These are phyloP conservation scores for Fraxinus cuspidata DNA, from an alignment of 257 asterid genomes.

Conservation along the genomic window DNA sequence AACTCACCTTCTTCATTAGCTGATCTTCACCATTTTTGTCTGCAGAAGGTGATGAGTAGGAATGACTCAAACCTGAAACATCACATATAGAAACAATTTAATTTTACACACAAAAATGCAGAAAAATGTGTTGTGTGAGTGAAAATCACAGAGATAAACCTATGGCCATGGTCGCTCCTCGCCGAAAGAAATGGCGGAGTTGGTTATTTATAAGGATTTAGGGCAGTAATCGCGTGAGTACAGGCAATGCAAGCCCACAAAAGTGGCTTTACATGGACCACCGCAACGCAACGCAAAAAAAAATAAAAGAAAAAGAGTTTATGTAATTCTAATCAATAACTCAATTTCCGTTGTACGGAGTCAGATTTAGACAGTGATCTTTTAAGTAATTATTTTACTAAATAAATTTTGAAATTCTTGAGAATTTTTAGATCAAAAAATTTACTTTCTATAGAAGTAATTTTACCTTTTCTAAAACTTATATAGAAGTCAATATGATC, in stretches of 20 bases:
- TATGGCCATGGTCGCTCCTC: neutral
- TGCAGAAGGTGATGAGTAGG: neutral
- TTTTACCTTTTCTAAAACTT: too few species aligned
- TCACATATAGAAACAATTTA: neutral
- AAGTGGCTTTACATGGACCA: neutral
- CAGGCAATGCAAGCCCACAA: neutral
- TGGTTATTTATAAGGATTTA: neutral
- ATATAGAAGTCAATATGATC: too few species aligned
- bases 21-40: neutral
- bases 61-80: conserved; percentile 1
- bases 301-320: too few species aligned
- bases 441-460: too few species aligned
- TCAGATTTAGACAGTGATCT: too few species aligned
- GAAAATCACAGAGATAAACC: neutral
- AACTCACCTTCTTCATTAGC: neutral
- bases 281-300: too few species aligned
- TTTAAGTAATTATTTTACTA: too few species aligned
- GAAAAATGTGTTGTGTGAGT: neutral
- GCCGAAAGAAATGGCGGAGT: neutral
- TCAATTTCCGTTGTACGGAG: too few species aligned
- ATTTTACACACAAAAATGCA: neutral
- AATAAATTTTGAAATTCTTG: too few species aligned
- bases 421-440: too few species aligned
- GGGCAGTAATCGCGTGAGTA: neutral
- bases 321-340: too few species aligned